Percentiles rank a stretch among this genome's conserved stretches.
phyloP scores from a whole-genome alignment of 176 grass and related monocot genomes.

The Musa itinerans region DNA sequence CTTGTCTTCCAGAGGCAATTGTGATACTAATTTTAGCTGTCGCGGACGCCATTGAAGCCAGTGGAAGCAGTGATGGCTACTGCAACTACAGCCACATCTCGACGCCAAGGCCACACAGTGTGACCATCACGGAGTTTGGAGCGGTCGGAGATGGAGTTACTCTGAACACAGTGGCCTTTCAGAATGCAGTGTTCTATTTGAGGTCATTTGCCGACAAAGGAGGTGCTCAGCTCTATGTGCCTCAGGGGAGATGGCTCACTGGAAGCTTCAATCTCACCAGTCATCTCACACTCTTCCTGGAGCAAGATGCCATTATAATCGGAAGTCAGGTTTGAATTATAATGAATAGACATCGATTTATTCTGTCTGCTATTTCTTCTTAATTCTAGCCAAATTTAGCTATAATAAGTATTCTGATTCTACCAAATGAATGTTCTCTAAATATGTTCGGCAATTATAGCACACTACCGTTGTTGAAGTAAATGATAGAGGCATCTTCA shows the following conservation, averaged over 20 bases:
- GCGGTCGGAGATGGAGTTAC: constrained; percentile 76
- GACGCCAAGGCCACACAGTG: constrained; percentile 59
- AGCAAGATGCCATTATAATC: constrained; percentile 59
- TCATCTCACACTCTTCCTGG: constrained; percentile 79
- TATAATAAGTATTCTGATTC: too few species aligned
- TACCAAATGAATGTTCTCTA: too few species aligned
- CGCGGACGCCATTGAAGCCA: background rate
- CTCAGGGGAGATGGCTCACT: constrained; percentile 79
- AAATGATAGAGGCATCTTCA: too few species aligned
- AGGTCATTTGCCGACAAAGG: constrained; percentile 88
- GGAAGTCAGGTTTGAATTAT: constrained; percentile 45
- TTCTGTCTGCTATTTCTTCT: too few species aligned
- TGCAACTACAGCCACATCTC: constrained; percentile 27
- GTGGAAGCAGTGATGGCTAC: constrained; percentile 17
- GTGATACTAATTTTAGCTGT: background rate
- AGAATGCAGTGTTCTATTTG: constrained; percentile 87
- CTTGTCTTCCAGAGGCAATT: background rate
- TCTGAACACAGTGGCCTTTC: constrained; percentile 73
- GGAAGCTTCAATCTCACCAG: constrained; percentile 96
- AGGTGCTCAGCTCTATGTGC: constrained; percentile 83
- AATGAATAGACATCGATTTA: too few species aligned
- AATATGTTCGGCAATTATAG: too few species aligned
- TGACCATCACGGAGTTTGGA: constrained; percentile 88
- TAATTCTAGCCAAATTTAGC: too few species aligned
- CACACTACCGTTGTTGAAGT: too few species aligned